Base-by-base conservation (phyloP, 306 rosid genomes). In the Gynostemma pentaphyllum region DNA sequence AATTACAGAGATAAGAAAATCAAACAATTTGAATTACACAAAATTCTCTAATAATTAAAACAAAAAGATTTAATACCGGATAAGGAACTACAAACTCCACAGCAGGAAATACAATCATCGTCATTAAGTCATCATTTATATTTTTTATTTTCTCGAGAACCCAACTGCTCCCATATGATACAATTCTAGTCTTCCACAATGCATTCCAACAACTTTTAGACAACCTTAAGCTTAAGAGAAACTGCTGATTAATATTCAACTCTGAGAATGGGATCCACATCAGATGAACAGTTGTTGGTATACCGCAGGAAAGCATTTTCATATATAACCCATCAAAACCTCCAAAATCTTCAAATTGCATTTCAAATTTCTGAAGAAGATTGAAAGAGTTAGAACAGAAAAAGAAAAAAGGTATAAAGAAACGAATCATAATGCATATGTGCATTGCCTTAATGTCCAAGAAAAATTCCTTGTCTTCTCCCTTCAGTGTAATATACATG, bases 211-310 rank as follows among this genome's bases (percentile, higher is more conserved):
- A 72, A 53, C 73, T 76, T 53, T 51, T 75, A 73, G 79, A 81
- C 61, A 78, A 64, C 73, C 88, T 81, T 61, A 79, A 64, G 64
- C 57, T 68, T 81, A 85, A 76, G 64, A 71, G 82, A 72, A 83
- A 74, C 71, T 72, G 95, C 74, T 82, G 92, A 66, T 46, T 68
- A 73, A 86, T 19, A 69, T 72, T 80, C 76, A 92, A 76, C 76
- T 92, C 98, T 13, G 96, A 82, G 40, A 84, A 78, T 69, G 96
- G 98, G 59, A 92, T 84, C 94, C 95, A 78, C 96, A 84, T 88
- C 73, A 92, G 73, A 56, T 86, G 90, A 76, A 88, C 86, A 29
- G 88, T 64, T 39, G 96, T 84, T 45, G 98, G 96, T 76, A 92
- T 81, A 71, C 72, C 87, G 78, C 80, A 79, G 59, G 96, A 92